Conservation (phyloP, 2,329 filamentous ascomycete genomes). For the Basipetospora chlamydospora region DNA sequence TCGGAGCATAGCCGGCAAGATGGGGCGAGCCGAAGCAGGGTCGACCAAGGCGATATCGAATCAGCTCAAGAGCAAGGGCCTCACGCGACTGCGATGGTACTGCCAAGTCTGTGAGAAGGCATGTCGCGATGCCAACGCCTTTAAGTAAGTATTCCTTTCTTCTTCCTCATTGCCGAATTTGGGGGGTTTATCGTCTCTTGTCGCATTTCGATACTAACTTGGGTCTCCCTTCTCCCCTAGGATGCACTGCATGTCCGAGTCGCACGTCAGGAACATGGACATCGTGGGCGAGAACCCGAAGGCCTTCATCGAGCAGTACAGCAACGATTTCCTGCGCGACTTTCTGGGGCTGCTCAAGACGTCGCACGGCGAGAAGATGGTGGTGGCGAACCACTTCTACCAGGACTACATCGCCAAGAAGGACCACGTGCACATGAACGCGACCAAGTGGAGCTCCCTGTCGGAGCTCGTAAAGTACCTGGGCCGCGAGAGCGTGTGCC, state of each 20-base stretch:
- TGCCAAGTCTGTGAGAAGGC: conserved; percentile 59
- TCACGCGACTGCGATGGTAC: conserved; percentile 79
- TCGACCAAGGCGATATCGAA: conserved; percentile 84
- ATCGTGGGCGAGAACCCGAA: conserved; percentile 76
- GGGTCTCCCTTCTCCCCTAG: conserved; percentile 20
- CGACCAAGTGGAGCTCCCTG: conserved; percentile 75
- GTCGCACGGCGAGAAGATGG: conserved; percentile 77
- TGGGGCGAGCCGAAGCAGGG: conserved; percentile 87
- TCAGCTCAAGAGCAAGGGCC: conserved; percentile 70
- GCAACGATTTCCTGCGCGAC: conserved; percentile 64
- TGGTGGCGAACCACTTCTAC: conserved; percentile 87
- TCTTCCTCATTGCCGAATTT: background rate
- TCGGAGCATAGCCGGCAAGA: too few species aligned
- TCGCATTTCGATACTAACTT: conserved; percentile 18
- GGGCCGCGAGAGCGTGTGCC: conserved; percentile 72
- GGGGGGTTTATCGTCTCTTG: too few species aligned
- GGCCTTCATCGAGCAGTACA: conserved; percentile 71
- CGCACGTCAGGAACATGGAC: conserved; percentile 79
- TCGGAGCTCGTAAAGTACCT: conserved; percentile 84
- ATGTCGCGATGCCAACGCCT: conserved; percentile 10
- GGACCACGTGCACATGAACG: conserved; percentile 85
- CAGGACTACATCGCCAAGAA: conserved; percentile 84
- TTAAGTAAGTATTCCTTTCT: conserved; percentile 7
- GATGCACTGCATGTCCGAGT: conserved; percentile 72
- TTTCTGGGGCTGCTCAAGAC: conserved; percentile 68